phyloP scores from a whole-genome alignment of 106 monocot species.

The Apostasia shenzhenica region DNA sequence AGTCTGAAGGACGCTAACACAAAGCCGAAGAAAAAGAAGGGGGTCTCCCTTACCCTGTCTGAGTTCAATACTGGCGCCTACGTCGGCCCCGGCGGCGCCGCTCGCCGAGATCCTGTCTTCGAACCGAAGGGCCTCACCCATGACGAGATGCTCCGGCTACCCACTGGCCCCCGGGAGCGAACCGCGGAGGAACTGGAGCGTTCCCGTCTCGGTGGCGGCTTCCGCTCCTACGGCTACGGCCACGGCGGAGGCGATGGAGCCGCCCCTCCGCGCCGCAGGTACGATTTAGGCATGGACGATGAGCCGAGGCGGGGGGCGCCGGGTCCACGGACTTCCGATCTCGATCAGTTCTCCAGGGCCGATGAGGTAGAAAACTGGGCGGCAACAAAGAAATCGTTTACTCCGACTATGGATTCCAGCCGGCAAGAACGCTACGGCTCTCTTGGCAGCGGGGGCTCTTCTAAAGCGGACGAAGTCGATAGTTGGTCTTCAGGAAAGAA shows the following conservation, averaged over 20 bases:
- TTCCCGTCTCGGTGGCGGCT: constrained; percentile 57
- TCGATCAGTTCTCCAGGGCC: constrained; percentile 67
- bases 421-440: constrained; percentile 43
- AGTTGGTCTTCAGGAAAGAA: constrained; percentile 70
- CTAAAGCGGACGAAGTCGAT: constrained; percentile 54
- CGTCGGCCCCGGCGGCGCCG: constrained; percentile 22
- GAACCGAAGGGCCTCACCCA: constrained; percentile 45
- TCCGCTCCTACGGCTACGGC: constrained; percentile 46
- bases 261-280: constrained; percentile 17
- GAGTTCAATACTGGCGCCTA: constrained; percentile 42
- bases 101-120: constrained; percentile 1
- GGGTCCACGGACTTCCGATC: constrained; percentile 22
- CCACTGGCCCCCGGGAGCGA: constrained; percentile 78
- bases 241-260: constrained; percentile 11
- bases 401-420: constrained; percentile 21
- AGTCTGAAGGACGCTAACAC: constrained; percentile 66
- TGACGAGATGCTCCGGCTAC: constrained; percentile 65
- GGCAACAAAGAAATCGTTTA: constrained; percentile 46
- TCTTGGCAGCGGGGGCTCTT: constrained; percentile 33
- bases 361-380: constrained; percentile 90
- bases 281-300: constrained; percentile 52
- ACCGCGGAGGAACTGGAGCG: constrained; percentile 71
- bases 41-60: constrained; percentile 43
- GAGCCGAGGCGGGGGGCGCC: constrained; percentile 32
- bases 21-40: constrained; percentile 86